Evolutionary conservation across 331 rosid species (phyloP).

Genomic region (Quercus tomentella): DNA sequence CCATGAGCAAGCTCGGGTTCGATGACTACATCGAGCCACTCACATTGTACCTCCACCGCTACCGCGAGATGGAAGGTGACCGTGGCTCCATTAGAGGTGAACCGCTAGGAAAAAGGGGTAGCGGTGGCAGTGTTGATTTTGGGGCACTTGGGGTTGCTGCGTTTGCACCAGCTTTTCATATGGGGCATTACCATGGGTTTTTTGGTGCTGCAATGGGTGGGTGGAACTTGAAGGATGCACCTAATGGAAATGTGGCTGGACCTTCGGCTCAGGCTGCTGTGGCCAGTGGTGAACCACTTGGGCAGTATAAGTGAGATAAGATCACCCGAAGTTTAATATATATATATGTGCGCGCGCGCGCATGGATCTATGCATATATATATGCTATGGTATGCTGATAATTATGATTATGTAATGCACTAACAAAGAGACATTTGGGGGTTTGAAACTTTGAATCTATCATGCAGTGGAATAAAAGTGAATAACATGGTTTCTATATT

Average conservation of each 20-base stretch:
- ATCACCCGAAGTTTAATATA: not conserved
- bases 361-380: too few species aligned
- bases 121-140: slow-evolving; percentile 11
- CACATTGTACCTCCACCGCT: slow-evolving; percentile 70
- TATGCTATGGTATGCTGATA: too few species aligned
- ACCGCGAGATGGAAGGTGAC: slow-evolving; percentile 80
- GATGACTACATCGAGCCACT: slow-evolving; percentile 85
- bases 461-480: not conserved
- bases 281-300: slow-evolving; percentile 29
- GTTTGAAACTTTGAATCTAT: not conserved
- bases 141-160: slow-evolving; percentile 25
- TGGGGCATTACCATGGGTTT: slow-evolving; percentile 30
- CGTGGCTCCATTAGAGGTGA: slow-evolving; percentile 55
- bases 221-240: slow-evolving; percentile 27
- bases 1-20: slow-evolving; percentile 82
- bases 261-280: slow-evolving; percentile 19
- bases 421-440: not conserved
- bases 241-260: not conserved
- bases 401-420: not conserved
- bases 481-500: too few species aligned
- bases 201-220: slow-evolving; percentile 27
- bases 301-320: slow-evolving; percentile 26
- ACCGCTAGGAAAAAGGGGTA: slow-evolving; percentile 35
- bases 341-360: too few species aligned
- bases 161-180: slow-evolving; percentile 16